A percentile compares a stretch with the other conserved stretches of the same genome.
Conservation (phyloP, 768 basidiomycete species). For the Macrolepiota fuliginosa region DNA sequence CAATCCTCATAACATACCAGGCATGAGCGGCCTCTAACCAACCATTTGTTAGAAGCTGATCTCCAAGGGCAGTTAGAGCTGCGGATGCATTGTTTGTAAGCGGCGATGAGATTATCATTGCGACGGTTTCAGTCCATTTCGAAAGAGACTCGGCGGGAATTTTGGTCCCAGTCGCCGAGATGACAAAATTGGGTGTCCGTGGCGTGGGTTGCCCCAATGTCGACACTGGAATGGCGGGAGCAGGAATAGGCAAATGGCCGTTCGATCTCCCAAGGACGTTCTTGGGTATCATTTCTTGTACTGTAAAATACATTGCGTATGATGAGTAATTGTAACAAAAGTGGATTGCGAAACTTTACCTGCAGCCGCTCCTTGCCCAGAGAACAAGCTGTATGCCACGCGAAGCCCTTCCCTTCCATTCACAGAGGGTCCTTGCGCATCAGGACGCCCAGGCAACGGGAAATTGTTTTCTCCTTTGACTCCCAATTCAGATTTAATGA, state of each 20-base stretch:
- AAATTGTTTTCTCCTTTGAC: slow-evolving; percentile 25
- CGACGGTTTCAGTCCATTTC: slow-evolving; percentile 84
- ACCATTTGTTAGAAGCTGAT: slow-evolving; percentile 68
- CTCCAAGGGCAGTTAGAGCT: slow-evolving; percentile 81
- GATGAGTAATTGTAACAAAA: background rate
- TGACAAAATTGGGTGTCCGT: slow-evolving; percentile 59
- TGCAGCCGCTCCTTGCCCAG: slow-evolving; percentile 77
- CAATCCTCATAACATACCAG: slow-evolving; percentile 56
- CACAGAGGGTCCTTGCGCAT: slow-evolving; percentile 15
- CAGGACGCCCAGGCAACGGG: slow-evolving; percentile 15
- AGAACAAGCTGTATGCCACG: slow-evolving; percentile 79
- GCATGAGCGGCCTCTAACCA: slow-evolving; percentile 86
- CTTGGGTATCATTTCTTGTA: slow-evolving; percentile 71
- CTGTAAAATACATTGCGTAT: slow-evolving; percentile 32
- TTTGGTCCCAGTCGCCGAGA: slow-evolving; percentile 36
- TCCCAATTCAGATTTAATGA: slow-evolving; percentile 74
- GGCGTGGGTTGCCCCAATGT: slow-evolving; percentile 42
- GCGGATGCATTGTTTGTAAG: slow-evolving; percentile 64
- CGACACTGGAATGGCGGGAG: slow-evolving; percentile 28
- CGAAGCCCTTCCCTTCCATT: slow-evolving; percentile 72
- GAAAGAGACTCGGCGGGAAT: slow-evolving; percentile 64
- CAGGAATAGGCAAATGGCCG: slow-evolving; percentile 32
- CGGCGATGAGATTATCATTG: slow-evolving; percentile 80
- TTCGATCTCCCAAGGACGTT: slow-evolving; percentile 44
- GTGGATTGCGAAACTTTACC: slow-evolving; percentile 44